Conservation (phyloP, 768 basidiomycete genomes). For the Dentipellis fragilis region DNA sequence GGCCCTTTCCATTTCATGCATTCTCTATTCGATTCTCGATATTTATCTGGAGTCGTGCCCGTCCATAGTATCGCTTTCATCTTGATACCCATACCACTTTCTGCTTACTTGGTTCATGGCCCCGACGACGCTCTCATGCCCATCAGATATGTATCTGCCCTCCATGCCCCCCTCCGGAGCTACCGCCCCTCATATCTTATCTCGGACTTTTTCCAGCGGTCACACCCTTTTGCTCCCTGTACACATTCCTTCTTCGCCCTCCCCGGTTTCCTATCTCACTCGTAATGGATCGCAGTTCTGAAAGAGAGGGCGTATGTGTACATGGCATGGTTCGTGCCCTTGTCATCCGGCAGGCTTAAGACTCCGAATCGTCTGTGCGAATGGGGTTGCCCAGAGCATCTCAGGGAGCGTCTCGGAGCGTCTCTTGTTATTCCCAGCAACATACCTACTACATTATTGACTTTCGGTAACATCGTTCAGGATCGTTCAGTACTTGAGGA, state of each 20-base stretch:
- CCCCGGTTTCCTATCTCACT: background rate
- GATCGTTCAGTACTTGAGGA: no score
- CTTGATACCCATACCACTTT: conserved; percentile 17
- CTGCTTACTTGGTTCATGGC: conserved; percentile 11
- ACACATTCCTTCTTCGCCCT: background rate
- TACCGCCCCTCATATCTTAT: background rate
- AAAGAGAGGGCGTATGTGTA: background rate
- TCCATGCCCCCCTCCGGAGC: background rate
- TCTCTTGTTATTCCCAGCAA: no score
- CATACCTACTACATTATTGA: no score
- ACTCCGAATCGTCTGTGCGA: background rate
- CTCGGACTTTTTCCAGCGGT: background rate
- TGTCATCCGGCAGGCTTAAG: background rate
- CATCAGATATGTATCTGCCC: background rate
- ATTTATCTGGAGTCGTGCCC: conserved; percentile 1
- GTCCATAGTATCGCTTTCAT: conserved; percentile 10
- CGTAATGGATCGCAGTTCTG: background rate
- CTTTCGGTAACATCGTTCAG: no score
- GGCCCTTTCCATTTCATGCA: conserved; percentile 6
- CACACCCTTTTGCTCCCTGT: background rate
- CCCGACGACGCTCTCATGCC: conserved; percentile 6
- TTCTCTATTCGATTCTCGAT: background rate
- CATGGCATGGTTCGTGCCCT: background rate
- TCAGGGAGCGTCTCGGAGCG: background rate
- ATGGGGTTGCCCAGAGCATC: background rate